Evolutionary conservation across 2,329 filamentous ascomycete genomes (phyloP).

Genomic region (Helotiales sp.): DNA sequence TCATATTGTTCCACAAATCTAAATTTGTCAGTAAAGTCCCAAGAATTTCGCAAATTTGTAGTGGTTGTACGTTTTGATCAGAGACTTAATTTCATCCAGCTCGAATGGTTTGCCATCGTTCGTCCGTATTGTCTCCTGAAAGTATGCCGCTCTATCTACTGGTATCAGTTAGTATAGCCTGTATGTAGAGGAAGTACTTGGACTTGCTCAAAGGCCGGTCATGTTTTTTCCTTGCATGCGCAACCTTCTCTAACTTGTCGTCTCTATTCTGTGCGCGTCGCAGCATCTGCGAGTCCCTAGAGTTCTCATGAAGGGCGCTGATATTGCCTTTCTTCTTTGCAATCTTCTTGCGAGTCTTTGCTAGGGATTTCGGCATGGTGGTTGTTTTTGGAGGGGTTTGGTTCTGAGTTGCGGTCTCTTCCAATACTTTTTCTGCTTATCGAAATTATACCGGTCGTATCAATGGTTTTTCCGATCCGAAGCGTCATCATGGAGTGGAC

Average conservation of each 20-base stretch:
- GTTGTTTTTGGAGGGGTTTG: conserved; percentile 3
- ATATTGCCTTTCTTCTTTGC: conserved; percentile 80
- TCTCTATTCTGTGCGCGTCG: conserved; percentile 79
- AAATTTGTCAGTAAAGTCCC: conserved; percentile 26
- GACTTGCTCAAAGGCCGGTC: conserved; percentile 69
- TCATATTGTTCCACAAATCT: conserved; percentile 69
- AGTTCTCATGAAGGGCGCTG: conserved; percentile 81
- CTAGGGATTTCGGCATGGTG: conserved; percentile 73
- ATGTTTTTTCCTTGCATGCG: conserved; percentile 67
- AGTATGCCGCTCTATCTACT: conserved; percentile 71
- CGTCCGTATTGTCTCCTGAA: conserved; percentile 64
- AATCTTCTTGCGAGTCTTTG: conserved; percentile 87
- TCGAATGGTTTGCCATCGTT: conserved; percentile 52
- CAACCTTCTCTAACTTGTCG: conserved; percentile 74
- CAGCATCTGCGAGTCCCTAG: conserved; percentile 79
- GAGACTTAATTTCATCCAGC: conserved; percentile 56
- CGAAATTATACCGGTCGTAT: not conserved
- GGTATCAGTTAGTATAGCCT: conserved; percentile 21
- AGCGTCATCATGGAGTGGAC: not conserved
- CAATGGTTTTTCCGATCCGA: not conserved
- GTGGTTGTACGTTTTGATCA: conserved; percentile 60
- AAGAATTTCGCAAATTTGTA: conserved; percentile 34
- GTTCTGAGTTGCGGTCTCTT: conserved; percentile 16
- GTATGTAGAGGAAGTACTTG: not conserved
- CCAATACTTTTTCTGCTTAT: conserved; percentile 6